Evolutionary conservation across 2,329 filamentous ascomycete genomes (phyloP).

Genomic region (Diaporthe aspalathi): DNA sequence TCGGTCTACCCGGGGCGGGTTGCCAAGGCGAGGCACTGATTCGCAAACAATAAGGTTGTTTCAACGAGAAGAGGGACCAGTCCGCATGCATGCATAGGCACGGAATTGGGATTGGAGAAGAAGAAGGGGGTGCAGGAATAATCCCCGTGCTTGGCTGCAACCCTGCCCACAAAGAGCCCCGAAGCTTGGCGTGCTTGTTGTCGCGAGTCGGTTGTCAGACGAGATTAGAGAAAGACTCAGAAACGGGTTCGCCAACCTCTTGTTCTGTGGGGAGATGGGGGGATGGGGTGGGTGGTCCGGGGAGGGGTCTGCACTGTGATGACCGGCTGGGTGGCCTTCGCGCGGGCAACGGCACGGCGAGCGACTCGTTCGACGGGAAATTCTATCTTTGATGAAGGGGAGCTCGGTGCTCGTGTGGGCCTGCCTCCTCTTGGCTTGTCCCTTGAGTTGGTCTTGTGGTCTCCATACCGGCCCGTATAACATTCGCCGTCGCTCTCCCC

Average conservation of each 20-base stretch:
- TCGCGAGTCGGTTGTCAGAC: slow-evolving; percentile 15
- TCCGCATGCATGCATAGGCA: slow-evolving; percentile 13
- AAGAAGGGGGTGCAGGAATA: neutral
- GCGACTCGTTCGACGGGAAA: slow-evolving; percentile 10
- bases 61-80: slow-evolving; percentile 17
- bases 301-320: neutral
- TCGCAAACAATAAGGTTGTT: slow-evolving; percentile 24
- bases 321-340: neutral
- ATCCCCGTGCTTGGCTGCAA: slow-evolving; percentile 24
- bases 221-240: neutral
- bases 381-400: slow-evolving; percentile 17
- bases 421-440: neutral
- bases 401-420: slow-evolving; percentile 4
- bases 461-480: neutral
- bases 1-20: neutral
- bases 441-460: too few relatives aligned
- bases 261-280: slow-evolving; percentile 5
- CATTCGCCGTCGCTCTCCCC: neutral
- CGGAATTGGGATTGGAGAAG: neutral
- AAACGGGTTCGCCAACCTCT: neutral
- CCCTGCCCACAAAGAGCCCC: slow-evolving; percentile 13
- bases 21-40: slow-evolving; percentile 26
- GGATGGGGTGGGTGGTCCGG: too few relatives aligned
- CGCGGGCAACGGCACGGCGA: neutral
- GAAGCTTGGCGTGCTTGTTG: slow-evolving; percentile 24